A percentile compares a stretch with the other conserved stretches of the same genome.
These are phyloP conservation scores for Geotrichum fermentans DNA, from an alignment of 1,139 yeast species.

Conservation along the genomic window DNA sequence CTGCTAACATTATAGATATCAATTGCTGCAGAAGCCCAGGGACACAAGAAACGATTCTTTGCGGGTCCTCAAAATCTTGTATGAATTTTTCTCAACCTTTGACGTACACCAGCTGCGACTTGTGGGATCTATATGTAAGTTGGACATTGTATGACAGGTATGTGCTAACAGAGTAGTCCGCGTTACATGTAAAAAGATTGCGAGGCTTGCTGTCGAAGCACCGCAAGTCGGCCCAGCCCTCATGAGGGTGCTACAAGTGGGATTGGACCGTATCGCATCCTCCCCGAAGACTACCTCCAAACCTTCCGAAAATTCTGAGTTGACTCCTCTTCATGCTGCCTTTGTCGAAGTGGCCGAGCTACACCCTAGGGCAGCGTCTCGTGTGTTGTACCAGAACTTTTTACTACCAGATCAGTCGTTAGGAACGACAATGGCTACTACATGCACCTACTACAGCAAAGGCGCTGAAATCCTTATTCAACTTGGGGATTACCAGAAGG, in stretches of 20 bases:
- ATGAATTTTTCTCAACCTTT: constrained; percentile 8
- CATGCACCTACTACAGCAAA: constrained; percentile 27
- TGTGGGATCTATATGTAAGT: constrained; percentile 13
- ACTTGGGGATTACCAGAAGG: constrained; percentile 24
- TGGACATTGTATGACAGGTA: no score
- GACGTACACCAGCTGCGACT: constrained; percentile 1
- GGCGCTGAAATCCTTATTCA: constrained; percentile 26
- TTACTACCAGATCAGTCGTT: constrained; percentile 13
- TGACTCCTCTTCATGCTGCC: constrained; percentile 20
- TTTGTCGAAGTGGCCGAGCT: constrained; percentile 12
- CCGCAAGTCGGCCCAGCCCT: constrained; percentile 14
- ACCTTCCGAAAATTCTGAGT: neutral
- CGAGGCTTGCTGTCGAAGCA: neutral
- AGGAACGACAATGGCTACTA: constrained; percentile 15
- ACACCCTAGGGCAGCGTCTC: constrained; percentile 10
- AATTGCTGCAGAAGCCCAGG: constrained; percentile 2
- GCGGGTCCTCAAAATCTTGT: constrained; percentile 4
- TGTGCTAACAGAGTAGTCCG: no score
- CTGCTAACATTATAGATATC: constrained; percentile 2
- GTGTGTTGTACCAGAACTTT: constrained; percentile 8
- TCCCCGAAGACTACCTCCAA: neutral
- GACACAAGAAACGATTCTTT: neutral
- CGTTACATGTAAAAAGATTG: constrained; percentile 5
- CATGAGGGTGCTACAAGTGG: constrained; percentile 6
- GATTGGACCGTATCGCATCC: constrained; percentile 8